Percentiles rank a stretch among this genome's conserved stretches.
phyloP scores from a whole-genome alignment of 768 basidiomycete species.

The Amyloporia xantha region DNA sequence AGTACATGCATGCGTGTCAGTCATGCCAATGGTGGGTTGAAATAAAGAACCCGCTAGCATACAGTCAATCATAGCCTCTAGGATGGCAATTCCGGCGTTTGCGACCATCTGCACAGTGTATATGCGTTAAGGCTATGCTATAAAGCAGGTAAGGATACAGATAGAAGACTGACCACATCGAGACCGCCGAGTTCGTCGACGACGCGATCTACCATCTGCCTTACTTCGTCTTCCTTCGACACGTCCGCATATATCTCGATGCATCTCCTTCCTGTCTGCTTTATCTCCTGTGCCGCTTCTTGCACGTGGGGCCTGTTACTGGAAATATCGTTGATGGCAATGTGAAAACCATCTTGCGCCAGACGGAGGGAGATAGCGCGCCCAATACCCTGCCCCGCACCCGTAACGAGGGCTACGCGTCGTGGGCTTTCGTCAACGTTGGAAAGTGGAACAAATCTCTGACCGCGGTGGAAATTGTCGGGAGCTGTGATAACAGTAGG shows the following conservation, averaged over 20 bases:
- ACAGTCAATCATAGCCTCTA: constrained; percentile 10
- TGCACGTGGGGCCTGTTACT: constrained; percentile 9
- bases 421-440: background rate
- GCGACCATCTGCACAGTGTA: constrained; percentile 20
- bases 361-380: constrained; percentile 21
- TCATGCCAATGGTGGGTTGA: background rate
- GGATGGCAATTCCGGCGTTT: constrained; percentile 21
- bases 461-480: background rate
- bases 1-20: background rate
- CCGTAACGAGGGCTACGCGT: constrained; percentile 6
- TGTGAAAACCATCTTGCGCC: constrained; percentile 19
- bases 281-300: constrained; percentile 10
- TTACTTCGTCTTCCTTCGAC: constrained; percentile 32
- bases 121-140: too few relatives aligned
- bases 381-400: constrained; percentile 17
- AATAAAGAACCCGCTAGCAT: background rate
- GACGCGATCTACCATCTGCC: constrained; percentile 29
- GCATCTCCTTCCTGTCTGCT: constrained; percentile 16
- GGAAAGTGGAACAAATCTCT: background rate
- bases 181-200: constrained; percentile 33
- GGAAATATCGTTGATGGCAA: constrained; percentile 19
- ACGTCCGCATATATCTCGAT: constrained; percentile 34
- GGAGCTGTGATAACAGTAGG: background rate
- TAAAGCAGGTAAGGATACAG: too few relatives aligned
- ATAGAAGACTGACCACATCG: constrained; percentile 37